Base-by-base conservation (phyloP, 345 rosid species). In the Aegle marmelos region DNA sequence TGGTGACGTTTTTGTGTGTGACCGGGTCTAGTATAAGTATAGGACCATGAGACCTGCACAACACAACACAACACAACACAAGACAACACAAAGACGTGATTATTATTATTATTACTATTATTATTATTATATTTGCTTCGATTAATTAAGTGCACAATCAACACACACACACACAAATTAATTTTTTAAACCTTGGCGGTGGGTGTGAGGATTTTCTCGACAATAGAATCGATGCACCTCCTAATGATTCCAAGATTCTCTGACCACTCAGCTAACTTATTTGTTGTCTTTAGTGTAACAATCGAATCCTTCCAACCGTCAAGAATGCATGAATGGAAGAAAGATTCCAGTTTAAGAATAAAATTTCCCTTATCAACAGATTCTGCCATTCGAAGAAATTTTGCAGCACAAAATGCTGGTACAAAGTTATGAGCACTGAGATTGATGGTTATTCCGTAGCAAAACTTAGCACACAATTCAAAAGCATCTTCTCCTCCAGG, bases 291-390 rank as follows among this genome's bases (percentile, higher is more conserved):
- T 25, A 97, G 83, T 4, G 97, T 75, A 82, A 82, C 84, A 68
- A 97, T 84, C n/a, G 99, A 89, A 82, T 94, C 99, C 80, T 94
- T 94, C 99, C 98, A 97, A 54, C 99, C 98, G 78, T 90, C 91
- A 9, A 97, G 92, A 74, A 97, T 85, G 90, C 98, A 94, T 1
- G 98, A 91, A 79, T 67, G 86, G 88, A 97, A 93, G 86, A 97
- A 97, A 60, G 97, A 85, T 77, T 97, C 97, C 5, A 94, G 98
- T 81, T 97, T 97, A 53, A 83, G 80, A 19, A 87, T 83, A 27
- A 97, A 88, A 78, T 91, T 97, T 34, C 98, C 98, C 80, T 90
- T 86, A 64, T 94, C 98, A 54, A 88, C 84, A 0, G 94, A 88
- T 74, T 97, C 98, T 30, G 91, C 87, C 99, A 97, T 97, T 79